Evolutionary conservation across 495 filamentous ascomycete genomes (phyloP).

Genomic region (Eremomyces bilateralis): DNA sequence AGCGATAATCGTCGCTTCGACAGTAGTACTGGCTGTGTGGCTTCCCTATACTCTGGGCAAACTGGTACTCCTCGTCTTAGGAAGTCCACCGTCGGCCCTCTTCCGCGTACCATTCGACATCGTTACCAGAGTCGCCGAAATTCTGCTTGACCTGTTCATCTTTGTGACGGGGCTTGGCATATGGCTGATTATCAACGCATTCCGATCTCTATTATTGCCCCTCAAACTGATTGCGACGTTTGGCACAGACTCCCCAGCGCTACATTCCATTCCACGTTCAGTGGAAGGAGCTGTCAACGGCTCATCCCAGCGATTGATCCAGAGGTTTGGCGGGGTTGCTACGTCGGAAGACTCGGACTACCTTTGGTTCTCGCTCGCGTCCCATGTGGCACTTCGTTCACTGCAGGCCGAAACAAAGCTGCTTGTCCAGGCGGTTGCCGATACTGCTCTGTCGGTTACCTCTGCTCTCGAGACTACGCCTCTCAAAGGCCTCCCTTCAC

Average conservation of each 20-base stretch:
- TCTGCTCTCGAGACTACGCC: too few species aligned
- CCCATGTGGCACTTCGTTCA: constrained; percentile 11
- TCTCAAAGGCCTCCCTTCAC: too few species aligned
- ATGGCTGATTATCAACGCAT: too few species aligned
- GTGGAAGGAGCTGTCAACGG: background rate
- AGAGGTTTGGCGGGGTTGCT: constrained; percentile 4
- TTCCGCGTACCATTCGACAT: constrained; percentile 49
- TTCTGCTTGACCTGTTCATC: constrained; percentile 41
- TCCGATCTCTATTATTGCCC: too few species aligned
- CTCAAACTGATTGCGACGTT: too few species aligned
- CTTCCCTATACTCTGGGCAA: constrained; percentile 83
- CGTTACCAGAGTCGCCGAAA: constrained; percentile 46
- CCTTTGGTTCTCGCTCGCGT: constrained; percentile 12
- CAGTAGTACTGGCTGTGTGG: constrained; percentile 66
- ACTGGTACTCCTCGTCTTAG: constrained; percentile 52
- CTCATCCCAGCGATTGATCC: background rate
- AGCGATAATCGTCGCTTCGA: constrained; percentile 67
- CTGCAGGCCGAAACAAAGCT: constrained; percentile 14
- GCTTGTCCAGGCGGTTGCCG: too few species aligned
- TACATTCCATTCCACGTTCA: background rate
- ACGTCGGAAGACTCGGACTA: constrained; percentile 6
- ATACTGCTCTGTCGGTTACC: too few species aligned
- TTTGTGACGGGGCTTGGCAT: constrained; percentile 29
- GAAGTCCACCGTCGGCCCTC: constrained; percentile 48
- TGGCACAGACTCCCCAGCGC: too few species aligned